A percentile compares a stretch with the other conserved stretches of the same genome.
phyloP scores from a whole-genome alignment of 495 filamentous ascomycete genomes.

The Paragyromitra xinjiangensis region DNA sequence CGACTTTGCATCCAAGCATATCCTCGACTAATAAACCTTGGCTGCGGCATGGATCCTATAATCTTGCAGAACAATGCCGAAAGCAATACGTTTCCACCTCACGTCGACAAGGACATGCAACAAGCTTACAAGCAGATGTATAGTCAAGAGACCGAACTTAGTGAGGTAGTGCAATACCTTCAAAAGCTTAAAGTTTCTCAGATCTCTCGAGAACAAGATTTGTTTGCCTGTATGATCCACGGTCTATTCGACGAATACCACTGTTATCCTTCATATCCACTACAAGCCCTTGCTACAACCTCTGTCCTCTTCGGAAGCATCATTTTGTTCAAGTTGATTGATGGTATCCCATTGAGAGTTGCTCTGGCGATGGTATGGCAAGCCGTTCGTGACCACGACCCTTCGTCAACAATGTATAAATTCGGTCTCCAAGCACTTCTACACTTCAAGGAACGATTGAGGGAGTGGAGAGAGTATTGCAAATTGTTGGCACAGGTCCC shows the following conservation, averaged over 20 bases:
- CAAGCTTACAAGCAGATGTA: slow-evolving; percentile 98
- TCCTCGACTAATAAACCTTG: slow-evolving; percentile 95
- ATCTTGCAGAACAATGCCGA: slow-evolving; percentile 83
- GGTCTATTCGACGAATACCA: slow-evolving; percentile 97
- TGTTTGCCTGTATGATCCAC: slow-evolving; percentile 98
- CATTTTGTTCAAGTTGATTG: slow-evolving; percentile 88
- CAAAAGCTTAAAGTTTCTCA: slow-evolving; percentile 83
- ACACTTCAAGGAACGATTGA: slow-evolving; percentile 80
- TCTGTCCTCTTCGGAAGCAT: slow-evolving; percentile 97
- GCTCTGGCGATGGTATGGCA: slow-evolving; percentile 95
- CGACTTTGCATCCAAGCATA: slow-evolving; percentile 89
- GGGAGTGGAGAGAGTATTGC: slow-evolving; percentile 92
- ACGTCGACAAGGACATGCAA: slow-evolving; percentile 89
- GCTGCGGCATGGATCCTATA: slow-evolving; percentile 86
- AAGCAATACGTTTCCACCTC: slow-evolving; percentile 78
- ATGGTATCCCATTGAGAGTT: slow-evolving; percentile 87
- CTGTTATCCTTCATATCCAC: slow-evolving; percentile 91
- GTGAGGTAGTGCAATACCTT: slow-evolving; percentile 80
- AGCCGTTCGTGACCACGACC: slow-evolving; percentile 81
- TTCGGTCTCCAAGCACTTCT: slow-evolving; percentile 97
- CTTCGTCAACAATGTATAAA: slow-evolving; percentile 92
- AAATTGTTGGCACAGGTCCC: slow-evolving; percentile 80
- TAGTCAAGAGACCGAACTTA: slow-evolving; percentile 80
- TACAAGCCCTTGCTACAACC: slow-evolving; percentile 91
- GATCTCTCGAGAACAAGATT: slow-evolving; percentile 84